Evolutionary conservation across 2,329 filamentous ascomycete species (phyloP), one percentile per base, ranked within the genome.

Genomic region (Cladosporium sp.): DNA sequence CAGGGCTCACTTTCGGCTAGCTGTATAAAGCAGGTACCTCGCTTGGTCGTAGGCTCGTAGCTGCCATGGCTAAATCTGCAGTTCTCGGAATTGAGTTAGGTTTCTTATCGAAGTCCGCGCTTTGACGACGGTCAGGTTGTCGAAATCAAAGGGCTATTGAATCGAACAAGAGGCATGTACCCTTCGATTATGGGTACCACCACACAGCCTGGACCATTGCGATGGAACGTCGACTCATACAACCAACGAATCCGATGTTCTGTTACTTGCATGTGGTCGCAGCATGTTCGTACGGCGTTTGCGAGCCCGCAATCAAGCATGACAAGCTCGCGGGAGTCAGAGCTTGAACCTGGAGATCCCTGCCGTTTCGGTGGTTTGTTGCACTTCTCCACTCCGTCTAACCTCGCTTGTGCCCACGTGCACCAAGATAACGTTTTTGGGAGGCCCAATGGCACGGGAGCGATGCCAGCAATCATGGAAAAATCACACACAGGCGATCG

Each of bases 361-460:
- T 57, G 32, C 54, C 54, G 13, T 36, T 57, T n/a, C n/a, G n/a
- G n/a, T n/a, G n/a, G n/a, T n/a, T 23, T 32, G 14, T 39, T 57
- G 32, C 10, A n/a, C 25, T 32, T 56, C 51, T 56, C 51, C 51
- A 34, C 51, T 25, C 14, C 13, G 8, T 23, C 54, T 34, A 23
- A 39, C 54, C 23, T 53, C 48, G 23, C 16, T 25, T 28, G 48
- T 16, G 54, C 43, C 48, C 60, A 63, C 60, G 60, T 63, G 60
- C 60, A 30, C 16, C 48, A 28, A 63, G 60, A 63, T 63, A 63
- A 56, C 60, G 60, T 43, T 63, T 28, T 14, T 56, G 48, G 43
- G 25, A 36, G 39, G 43, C 25, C 43, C 25, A 36, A 48, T 61
- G 58, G 39, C 16, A 26, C 43, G n/a, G 14, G 21, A 11, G 58